A percentile compares a stretch with the other conserved stretches of the same genome.
Conservation (phyloP, 352 stramenopile genomes). For the Pythium pyrilobum region DNA sequence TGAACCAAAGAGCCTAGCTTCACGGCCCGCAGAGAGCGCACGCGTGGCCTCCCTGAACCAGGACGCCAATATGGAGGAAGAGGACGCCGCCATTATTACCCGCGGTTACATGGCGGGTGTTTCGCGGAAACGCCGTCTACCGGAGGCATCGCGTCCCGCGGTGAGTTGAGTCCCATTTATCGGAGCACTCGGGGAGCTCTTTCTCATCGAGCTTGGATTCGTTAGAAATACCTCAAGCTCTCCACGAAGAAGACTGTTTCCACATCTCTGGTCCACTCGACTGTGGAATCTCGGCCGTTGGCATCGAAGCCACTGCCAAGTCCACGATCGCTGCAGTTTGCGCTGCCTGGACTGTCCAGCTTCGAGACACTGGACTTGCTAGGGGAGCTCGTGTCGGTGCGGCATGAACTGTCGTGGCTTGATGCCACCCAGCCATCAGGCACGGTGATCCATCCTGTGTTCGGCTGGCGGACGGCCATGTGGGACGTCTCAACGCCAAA, state of each 20-base stretch:
- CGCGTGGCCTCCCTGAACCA: neutral
- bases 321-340: conserved; percentile 10
- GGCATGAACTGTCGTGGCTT: conserved; percentile 14
- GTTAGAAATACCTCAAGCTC: conserved; percentile 12
- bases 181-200: too few relatives aligned
- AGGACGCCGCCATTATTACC: neutral
- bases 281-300: too few relatives aligned
- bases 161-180: neutral
- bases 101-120: neutral
- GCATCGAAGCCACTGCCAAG: neutral
- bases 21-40: neutral
- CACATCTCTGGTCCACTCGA: too few relatives aligned
- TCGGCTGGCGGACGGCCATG: conserved; percentile 14
- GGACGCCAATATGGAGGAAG: neutral
- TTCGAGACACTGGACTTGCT: conserved; percentile 5
- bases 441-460: conserved; percentile 5
- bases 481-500: conserved; percentile 4
- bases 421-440: conserved; percentile 2
- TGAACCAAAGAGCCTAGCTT: neutral
- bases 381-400: conserved; percentile 4
- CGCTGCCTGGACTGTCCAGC: conserved; percentile 15
- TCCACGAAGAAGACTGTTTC: neutral
- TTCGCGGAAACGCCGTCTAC: conserved; percentile 9
- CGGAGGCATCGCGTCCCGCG: conserved; percentile 2
- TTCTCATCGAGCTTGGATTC: too few relatives aligned